phyloP scores from a whole-genome alignment of 768 basidiomycete genomes.

The Rhodotorula taiwanensis region DNA sequence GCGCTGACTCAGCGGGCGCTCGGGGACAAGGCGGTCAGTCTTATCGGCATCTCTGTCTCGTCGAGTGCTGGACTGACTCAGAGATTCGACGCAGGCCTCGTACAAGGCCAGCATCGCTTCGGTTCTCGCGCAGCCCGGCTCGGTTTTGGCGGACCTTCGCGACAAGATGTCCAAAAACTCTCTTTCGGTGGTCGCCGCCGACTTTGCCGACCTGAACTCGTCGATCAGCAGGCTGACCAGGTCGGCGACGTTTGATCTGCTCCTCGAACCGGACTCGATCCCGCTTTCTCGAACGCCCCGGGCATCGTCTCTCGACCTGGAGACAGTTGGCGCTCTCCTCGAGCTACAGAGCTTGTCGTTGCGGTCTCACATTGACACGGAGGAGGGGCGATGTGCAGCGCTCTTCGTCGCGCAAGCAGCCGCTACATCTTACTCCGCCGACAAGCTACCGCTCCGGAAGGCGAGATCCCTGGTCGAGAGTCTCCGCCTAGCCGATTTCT shows the following conservation, averaged over 20 bases:
- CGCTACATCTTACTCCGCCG: constrained; percentile 47
- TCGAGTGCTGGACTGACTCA: not conserved
- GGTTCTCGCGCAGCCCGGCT: constrained; percentile 1
- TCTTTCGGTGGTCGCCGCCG: constrained; percentile 9
- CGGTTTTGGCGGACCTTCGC: not conserved
- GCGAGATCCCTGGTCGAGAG: constrained; percentile 54
- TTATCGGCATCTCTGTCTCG: constrained; percentile 10
- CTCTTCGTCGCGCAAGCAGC: constrained; percentile 53
- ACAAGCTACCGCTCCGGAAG: constrained; percentile 54
- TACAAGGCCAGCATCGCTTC: constrained; percentile 31
- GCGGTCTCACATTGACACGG: constrained; percentile 33
- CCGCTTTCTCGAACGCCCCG: constrained; percentile 2
- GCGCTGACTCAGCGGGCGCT: constrained; percentile 71
- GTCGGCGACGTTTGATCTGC: constrained; percentile 37
- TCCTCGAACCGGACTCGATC: constrained; percentile 18
- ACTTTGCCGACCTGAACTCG: constrained; percentile 5
- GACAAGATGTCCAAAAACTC: not conserved
- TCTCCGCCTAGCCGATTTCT: too few species aligned
- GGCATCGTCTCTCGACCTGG: too few species aligned
- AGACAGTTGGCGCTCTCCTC: constrained; percentile 32
- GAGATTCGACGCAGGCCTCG: constrained; percentile 23
- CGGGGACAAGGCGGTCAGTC: constrained; percentile 62
- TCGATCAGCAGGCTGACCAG: constrained; percentile 27
- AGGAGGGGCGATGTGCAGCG: constrained; percentile 27
- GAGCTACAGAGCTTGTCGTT: constrained; percentile 40